Base-by-base conservation (phyloP, 805 yeast genomes). In the Saccharomycopsis javanensis region DNA sequence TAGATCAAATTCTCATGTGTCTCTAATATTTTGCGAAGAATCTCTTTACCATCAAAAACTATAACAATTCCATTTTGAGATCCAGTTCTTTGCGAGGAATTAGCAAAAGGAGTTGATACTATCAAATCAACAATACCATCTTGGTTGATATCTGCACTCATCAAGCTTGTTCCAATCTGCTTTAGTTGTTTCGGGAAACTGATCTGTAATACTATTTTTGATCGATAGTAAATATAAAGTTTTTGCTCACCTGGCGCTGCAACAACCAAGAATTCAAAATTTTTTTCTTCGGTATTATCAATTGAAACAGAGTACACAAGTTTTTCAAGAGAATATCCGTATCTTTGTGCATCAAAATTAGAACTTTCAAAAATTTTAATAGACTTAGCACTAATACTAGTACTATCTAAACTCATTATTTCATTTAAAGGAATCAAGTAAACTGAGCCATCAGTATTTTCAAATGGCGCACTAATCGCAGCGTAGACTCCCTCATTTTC, bases 381-480 rank as follows among this genome's bases (percentile, higher is more conserved):
- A 4, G 48, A 42, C 10, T 7, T 2, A 6, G n/a, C 7, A 27
- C n/a, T n/a, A 23, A 27, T 48, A n/a, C 16, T 48, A 25, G 27
- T 15, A 48, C 18, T 15, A 48, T 27, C 20, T 4, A 23, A 18
- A 23, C 42, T 20, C 11, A 1, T 20, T 5, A 53, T 25, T 16
- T 53, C 55, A 20, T 11, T 33, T 27, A 78, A 46, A 1, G 80
- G 77, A 2, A 79, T 60, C 5, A 79, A 62, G 60, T 78, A 79
- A 0, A 77, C 72, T 0, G 79, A 68, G 0, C 83, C 83, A 16
- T 55, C 50, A 0, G 50, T 38, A 10, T 73, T 76, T 56, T 80
- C 83, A 57, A 66, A 71, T 2, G 79, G 79, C 1, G 85, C 75
- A 1, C 82, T 75, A 1, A 81, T 71, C 0, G 83, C 85, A 5